A percentile compares a stretch with the other conserved stretches of the same genome.
Conservation (phyloP, 352 stramenopile species). For the Globisporangium iwayamae region DNA sequence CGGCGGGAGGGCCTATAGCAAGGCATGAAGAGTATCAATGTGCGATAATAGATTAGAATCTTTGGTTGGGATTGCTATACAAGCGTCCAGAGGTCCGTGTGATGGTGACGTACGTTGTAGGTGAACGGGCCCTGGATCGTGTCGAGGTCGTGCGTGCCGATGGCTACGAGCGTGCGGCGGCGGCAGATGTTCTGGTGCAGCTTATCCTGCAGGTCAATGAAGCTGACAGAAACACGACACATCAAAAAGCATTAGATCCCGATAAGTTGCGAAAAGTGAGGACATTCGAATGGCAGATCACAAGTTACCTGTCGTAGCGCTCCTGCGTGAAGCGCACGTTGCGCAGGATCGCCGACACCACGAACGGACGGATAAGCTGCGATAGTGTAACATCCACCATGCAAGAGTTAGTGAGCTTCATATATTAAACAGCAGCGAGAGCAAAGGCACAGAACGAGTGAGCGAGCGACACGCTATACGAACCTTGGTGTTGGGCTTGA, state of each 20-base stretch:
- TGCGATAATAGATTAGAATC: background rate
- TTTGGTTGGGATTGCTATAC: background rate
- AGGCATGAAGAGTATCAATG: background rate
- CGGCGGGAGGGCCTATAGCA: constrained; percentile 81
- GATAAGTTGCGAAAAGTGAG: background rate
- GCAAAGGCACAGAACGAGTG: background rate
- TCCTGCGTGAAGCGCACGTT: constrained; percentile 95
- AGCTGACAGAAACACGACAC: constrained; percentile 45
- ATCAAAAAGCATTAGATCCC: background rate
- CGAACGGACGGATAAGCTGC: constrained; percentile 93
- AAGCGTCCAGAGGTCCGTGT: background rate
- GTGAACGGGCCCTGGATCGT: constrained; percentile 93
- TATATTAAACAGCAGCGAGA: no score
- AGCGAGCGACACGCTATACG: background rate
- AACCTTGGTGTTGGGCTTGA: constrained; percentile 86
- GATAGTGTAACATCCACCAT: constrained; percentile 1
- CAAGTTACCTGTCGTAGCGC: constrained; percentile 88
- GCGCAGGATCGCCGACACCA: constrained; percentile 97
- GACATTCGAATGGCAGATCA: background rate
- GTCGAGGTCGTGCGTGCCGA: constrained; percentile 99
- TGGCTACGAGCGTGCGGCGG: constrained; percentile 98
- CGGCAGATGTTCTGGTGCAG: constrained; percentile 99
- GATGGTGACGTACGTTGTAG: constrained; percentile 62
- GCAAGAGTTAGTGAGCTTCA: no score
- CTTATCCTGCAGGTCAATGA: constrained; percentile 99